Evolutionary conservation across 495 filamentous ascomycete genomes (phyloP), one percentile per base, ranked within the genome.

Genomic region (Hypoxylon intermedium): DNA sequence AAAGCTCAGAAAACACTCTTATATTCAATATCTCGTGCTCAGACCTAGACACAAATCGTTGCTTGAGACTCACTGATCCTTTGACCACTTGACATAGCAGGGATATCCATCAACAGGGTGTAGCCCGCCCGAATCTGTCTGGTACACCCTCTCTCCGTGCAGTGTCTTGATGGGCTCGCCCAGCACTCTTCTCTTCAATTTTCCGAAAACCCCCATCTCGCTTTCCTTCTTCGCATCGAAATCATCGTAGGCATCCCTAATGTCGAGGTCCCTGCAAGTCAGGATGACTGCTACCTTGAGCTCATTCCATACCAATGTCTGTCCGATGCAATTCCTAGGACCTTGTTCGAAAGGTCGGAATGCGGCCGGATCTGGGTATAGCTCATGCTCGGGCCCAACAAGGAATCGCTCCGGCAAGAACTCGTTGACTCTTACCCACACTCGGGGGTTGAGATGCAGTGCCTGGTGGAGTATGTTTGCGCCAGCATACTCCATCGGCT

Each of bases 331-430:
- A 42, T 63, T 72, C n/a, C 72, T 67, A 0, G 72, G 76, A 0
- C 78, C 78, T 2, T 61, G 71, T 60, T 77, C 72, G 41, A 79
- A 79, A 1, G 76, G 65, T 13, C 77, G 43, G 71, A 70, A 77
- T 0, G 71, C 68, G 21, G 64, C 70, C 31, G 69, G 61, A 13
- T 69, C 67, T 37, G 73, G 73, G 5, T 67, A 61, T 4, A 20
- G 46, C 42, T 33, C 43, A 33, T 74, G 71, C 2, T 45, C 53
- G 9, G 59, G 49, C 6, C 13, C 55, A 5, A 55, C 43, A 9
- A 79, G 53, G 74, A 74, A 79, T 11, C 77, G 64, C 47, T 79
- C 76, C 0, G 81, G 80, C 20, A 75, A 46, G 52, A 76, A 80
- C 0, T 50, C 21, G 5, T 79, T 60, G 0, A 71, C 60, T 12